Evolutionary conservation across 169 alveolate species (phyloP).

Genomic region (Neospora caninum): DNA sequence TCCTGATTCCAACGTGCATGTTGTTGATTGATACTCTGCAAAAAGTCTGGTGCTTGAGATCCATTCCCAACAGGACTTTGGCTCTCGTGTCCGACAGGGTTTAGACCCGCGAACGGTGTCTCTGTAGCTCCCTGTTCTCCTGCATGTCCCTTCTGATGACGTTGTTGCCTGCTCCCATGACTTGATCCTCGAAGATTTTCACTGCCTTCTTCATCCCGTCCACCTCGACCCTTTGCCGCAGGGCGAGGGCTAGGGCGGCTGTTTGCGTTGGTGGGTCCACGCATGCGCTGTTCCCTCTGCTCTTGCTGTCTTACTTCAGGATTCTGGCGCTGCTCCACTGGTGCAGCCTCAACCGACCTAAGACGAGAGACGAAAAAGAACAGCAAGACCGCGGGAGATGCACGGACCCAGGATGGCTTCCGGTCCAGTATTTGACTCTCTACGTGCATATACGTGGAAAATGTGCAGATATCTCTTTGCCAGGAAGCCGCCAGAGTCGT

Average conservation of each 20-base stretch:
- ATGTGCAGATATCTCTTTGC: no score
- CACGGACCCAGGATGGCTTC: no score
- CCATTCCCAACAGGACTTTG: not conserved
- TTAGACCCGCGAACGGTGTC: not conserved
- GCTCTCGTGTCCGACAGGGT: slow-evolving; percentile 12
- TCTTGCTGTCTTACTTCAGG: slow-evolving; percentile 28
- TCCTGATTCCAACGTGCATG: slow-evolving; percentile 47
- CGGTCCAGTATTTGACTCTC: no score
- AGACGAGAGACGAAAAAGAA: not conserved
- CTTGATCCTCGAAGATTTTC: not conserved
- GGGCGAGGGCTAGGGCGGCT: slow-evolving; percentile 2
- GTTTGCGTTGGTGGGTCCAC: not conserved
- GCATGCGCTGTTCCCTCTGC: not conserved
- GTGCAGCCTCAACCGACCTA: slow-evolving; percentile 23
- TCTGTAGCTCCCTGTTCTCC: not conserved
- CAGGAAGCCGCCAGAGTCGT: no score
- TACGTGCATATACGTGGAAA: no score
- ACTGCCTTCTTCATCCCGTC: not conserved
- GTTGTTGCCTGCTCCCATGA: not conserved
- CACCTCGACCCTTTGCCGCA: not conserved
- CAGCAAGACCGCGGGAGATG: not conserved
- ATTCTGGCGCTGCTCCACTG: slow-evolving; percentile 21
- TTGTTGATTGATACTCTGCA: slow-evolving; percentile 27
- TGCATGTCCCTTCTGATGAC: not conserved
- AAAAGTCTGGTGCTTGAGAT: slow-evolving; percentile 32